Conservation (phyloP, 2,329 filamentous ascomycete genomes). For the Paraphaeosphaeria sporulosa region DNA sequence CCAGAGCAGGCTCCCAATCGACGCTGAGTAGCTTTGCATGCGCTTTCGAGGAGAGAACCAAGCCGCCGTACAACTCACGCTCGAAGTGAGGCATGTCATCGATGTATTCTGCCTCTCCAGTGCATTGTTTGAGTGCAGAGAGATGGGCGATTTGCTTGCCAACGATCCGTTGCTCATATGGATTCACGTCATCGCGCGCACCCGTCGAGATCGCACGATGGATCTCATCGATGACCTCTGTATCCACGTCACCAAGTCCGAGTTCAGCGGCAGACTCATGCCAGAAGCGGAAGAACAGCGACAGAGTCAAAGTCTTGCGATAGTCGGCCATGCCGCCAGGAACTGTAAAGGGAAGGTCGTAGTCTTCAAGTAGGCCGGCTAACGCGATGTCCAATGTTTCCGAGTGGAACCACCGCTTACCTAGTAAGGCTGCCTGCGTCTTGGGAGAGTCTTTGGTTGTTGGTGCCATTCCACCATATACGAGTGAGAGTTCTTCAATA, state of each 20-base stretch:
- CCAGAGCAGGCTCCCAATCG: constrained; percentile 76
- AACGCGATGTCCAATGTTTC: constrained; percentile 86
- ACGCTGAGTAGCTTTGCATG: constrained; percentile 85
- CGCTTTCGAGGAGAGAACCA: constrained; percentile 86
- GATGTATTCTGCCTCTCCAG: constrained; percentile 92
- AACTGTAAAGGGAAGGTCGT: constrained; percentile 84
- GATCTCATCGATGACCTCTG: constrained; percentile 79
- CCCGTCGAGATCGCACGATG: constrained; percentile 83
- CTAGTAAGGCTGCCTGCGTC: constrained; percentile 73
- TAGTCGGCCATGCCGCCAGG: constrained; percentile 98
- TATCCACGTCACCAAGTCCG: constrained; percentile 64
- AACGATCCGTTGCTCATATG: constrained; percentile 81
- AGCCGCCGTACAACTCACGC: constrained; percentile 85
- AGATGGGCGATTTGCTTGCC: constrained; percentile 87
- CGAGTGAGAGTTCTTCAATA: constrained; percentile 77
- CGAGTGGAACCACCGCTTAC: constrained; percentile 79
- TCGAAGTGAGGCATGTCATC: constrained; percentile 87
- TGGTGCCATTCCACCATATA: constrained; percentile 94
- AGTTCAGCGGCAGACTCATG: constrained; percentile 79
- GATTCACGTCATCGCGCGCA: constrained; percentile 76
- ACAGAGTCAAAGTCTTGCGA: constrained; percentile 83
- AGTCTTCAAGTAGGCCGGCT: constrained; percentile 82
- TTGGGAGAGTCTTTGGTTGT: constrained; percentile 82
- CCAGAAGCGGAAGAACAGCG: constrained; percentile 98
- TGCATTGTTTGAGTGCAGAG: constrained; percentile 89